Evolutionary conservation across 2,329 filamentous ascomycete species (phyloP).

Genomic region (Mollisia scopiformis): DNA sequence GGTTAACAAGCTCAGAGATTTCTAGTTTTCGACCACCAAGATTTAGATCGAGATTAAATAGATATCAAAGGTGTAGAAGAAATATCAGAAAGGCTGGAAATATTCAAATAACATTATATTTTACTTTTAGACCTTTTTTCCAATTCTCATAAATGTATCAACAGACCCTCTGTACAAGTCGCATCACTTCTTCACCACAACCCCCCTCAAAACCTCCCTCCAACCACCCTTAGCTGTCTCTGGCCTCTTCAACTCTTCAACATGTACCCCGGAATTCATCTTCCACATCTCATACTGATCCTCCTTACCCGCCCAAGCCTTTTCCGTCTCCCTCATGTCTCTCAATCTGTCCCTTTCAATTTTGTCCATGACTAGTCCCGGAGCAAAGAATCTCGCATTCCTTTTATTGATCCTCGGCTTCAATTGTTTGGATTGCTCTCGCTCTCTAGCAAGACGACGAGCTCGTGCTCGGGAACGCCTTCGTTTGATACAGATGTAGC

Average conservation of each 20-base stretch:
- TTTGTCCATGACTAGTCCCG: constrained; percentile 1
- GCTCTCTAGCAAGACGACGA: neutral
- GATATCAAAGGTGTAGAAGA: too few species aligned
- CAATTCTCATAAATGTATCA: too few species aligned
- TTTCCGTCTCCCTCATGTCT: neutral
- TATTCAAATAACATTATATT: neutral
- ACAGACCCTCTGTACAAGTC: too few species aligned
- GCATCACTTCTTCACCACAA: neutral
- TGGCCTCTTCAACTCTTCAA: neutral
- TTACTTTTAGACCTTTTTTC: too few species aligned
- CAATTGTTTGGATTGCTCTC: neutral
- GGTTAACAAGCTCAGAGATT: too few species aligned
- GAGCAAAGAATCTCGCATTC: constrained; percentile 13
- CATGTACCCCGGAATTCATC: neutral
- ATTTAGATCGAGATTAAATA: too few species aligned
- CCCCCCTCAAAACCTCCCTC: neutral
- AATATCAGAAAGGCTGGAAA: too few species aligned
- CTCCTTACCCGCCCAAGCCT: neutral
- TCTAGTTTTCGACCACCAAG: too few species aligned
- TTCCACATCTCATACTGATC: neutral
- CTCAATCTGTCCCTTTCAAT: constrained; percentile 2
- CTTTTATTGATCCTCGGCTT: constrained; percentile 7
- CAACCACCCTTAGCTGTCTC: neutral
- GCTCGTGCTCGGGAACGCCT: neutral
- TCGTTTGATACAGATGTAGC: constrained; percentile 7